A percentile compares a stretch with the other conserved stretches of the same genome.
Conservation (phyloP, 257 asterid genomes). For the Nicotiana undulata region DNA sequence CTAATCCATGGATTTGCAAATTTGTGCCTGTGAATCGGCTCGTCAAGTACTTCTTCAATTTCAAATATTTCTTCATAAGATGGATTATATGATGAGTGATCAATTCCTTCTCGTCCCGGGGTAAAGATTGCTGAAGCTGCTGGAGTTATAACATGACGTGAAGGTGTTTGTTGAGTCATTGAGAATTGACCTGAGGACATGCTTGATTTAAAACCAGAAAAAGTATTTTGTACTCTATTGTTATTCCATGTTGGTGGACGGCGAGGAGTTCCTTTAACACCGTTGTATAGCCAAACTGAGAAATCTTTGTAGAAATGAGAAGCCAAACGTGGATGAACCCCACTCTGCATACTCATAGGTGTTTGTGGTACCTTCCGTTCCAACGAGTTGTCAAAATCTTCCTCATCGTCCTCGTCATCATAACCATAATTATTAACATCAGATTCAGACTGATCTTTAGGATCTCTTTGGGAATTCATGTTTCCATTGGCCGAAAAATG, state of each 20-base stretch:
- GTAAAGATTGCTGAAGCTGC: conserved; percentile 21
- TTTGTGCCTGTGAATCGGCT: conserved; percentile 50
- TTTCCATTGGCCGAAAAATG: conserved; percentile 34
- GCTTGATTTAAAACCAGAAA: conserved; percentile 33
- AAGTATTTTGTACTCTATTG: conserved; percentile 38
- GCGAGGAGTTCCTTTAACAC: conserved; percentile 65
- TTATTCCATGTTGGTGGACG: conserved; percentile 73
- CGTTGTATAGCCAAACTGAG: conserved; percentile 68
- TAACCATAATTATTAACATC: conserved; percentile 12
- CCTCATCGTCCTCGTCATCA: conserved; percentile 37
- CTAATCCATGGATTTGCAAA: conserved; percentile 80
- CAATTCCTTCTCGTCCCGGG: conserved; percentile 20
- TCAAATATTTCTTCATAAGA: conserved; percentile 48
- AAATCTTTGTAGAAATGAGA: conserved; percentile 88
- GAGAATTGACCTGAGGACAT: conserved; percentile 19
- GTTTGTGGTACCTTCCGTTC: conserved; percentile 43
- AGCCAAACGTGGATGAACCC: conserved; percentile 53
- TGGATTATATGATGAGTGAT: conserved; percentile 14
- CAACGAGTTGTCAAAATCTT: conserved; percentile 57
- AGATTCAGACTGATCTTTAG: conserved; percentile 11
- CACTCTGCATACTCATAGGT: conserved; percentile 44
- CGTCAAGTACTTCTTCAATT: conserved; percentile 56
- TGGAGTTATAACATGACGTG: conserved; percentile 22
- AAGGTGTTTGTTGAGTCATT: conserved; percentile 25
- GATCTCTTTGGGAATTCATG: conserved; percentile 28